Evolutionary conservation across 1,284 basidiomycete species (phyloP).

Genomic region (Wallemia mellicola): DNA sequence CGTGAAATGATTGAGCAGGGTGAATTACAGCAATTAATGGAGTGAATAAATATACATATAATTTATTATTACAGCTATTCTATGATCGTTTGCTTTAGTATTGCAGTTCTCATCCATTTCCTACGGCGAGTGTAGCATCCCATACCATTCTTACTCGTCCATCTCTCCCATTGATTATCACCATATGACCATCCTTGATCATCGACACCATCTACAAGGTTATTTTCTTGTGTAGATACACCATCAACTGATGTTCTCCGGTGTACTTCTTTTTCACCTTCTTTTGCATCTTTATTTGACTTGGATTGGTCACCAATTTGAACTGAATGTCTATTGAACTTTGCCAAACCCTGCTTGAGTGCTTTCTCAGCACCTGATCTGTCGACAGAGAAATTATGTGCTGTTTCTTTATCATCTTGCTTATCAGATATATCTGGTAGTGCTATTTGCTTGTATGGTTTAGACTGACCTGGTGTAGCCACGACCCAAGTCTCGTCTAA

Average conservation of each 20-base stretch:
- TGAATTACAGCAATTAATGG: conserved; percentile 34
- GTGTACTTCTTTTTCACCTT: background rate
- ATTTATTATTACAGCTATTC: background rate
- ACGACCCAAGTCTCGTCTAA: background rate
- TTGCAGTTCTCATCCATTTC: background rate
- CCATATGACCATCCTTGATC: background rate
- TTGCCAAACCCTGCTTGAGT: background rate
- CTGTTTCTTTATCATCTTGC: background rate
- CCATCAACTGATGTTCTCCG: background rate
- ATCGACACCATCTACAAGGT: background rate
- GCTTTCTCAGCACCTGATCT: background rate
- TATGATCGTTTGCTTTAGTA: background rate
- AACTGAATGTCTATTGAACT: background rate
- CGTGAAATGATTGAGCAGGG: conserved; percentile 22
- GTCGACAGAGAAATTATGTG: background rate
- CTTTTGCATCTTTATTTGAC: background rate
- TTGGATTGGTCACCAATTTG: background rate
- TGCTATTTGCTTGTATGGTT: background rate
- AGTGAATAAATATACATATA: too few relatives aligned
- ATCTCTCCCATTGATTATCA: conserved; percentile 1
- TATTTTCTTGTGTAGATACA: background rate
- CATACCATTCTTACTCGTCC: background rate
- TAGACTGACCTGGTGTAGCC: background rate
- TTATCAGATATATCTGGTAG: background rate
- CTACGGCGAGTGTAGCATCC: background rate